Evolutionary conservation across 495 filamentous ascomycete genomes (phyloP).

Genomic region (Neurospora sp.): DNA sequence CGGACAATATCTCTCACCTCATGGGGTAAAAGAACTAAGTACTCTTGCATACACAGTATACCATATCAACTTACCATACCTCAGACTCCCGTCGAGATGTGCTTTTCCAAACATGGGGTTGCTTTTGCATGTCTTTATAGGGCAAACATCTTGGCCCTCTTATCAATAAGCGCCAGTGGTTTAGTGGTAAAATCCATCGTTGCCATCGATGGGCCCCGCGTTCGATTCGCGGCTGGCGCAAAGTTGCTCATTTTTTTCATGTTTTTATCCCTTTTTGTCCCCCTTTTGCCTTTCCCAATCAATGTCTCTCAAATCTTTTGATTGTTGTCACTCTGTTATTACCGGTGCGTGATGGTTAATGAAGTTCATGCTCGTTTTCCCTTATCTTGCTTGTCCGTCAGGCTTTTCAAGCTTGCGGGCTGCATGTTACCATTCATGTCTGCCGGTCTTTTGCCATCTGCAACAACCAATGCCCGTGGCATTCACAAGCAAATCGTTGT

Average conservation of each 20-base stretch:
- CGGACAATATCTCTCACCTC: not conserved
- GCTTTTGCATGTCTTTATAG: not conserved
- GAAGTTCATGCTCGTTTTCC: not conserved
- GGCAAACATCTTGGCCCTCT: not conserved
- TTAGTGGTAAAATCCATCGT: conserved; percentile 37
- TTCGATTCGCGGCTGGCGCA: conserved; percentile 34
- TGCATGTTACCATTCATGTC: not conserved
- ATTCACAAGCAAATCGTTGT: not conserved
- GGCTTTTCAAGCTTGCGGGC: not conserved
- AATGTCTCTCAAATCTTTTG: not conserved
- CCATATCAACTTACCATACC: not conserved
- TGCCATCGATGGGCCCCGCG: conserved; percentile 43
- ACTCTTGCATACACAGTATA: not conserved
- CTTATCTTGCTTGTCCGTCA: not conserved
- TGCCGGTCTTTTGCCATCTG: not conserved
- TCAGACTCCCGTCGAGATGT: not conserved
- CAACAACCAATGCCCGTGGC: not conserved
- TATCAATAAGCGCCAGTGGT: not conserved
- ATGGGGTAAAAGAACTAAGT: not conserved
- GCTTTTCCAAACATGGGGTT: not conserved
- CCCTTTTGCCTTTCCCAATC: not conserved
- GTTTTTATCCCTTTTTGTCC: not conserved
- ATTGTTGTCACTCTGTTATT: not conserved
- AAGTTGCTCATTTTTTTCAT: not conserved
- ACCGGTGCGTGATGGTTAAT: not conserved